phyloP scores from a whole-genome alignment of 1,139 yeast genomes.

The Candida gigantensis region DNA sequence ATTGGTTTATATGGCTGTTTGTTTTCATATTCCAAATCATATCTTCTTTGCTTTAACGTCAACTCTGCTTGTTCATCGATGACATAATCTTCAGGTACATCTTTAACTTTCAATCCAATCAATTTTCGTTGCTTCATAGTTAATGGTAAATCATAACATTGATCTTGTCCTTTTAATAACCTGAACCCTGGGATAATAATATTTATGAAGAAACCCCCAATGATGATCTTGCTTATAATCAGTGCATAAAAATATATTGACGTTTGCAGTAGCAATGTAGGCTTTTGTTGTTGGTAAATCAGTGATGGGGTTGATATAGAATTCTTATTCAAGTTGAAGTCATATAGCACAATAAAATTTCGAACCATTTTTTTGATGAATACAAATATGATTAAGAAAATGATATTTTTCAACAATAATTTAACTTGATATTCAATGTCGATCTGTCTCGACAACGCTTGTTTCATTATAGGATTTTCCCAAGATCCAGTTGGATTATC shows the following conservation, averaged over 20 bases:
- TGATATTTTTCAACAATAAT: conserved; percentile 20
- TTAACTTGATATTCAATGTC: conserved; percentile 31
- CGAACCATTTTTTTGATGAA: conserved; percentile 19
- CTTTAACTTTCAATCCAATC: conserved; percentile 30
- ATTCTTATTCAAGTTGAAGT: conserved; percentile 9
- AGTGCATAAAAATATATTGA: conserved; percentile 10
- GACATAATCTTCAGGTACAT: conserved; percentile 5
- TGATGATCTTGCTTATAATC: conserved; percentile 9
- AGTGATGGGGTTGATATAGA: not conserved
- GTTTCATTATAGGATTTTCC: conserved; percentile 39
- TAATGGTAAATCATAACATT: conserved; percentile 45
- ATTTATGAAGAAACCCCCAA: conserved; percentile 9
- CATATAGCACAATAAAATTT: conserved; percentile 13
- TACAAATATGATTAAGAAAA: conserved; percentile 20
- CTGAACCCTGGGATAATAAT: conserved; percentile 20
- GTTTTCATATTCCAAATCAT: conserved; percentile 12
- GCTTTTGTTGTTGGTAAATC: not conserved
- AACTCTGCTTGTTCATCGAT: conserved; percentile 15
- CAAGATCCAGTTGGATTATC: conserved; percentile 39
- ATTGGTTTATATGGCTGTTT: conserved; percentile 10
- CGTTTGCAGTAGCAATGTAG: not conserved
- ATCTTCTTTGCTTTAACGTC: conserved; percentile 16
- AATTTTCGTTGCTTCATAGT: conserved; percentile 36
- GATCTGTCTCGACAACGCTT: conserved; percentile 39
- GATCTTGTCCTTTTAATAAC: conserved; percentile 35